Conservation (phyloP, 371 early-diverging fungal species). For the Mortierella sp. region DNA sequence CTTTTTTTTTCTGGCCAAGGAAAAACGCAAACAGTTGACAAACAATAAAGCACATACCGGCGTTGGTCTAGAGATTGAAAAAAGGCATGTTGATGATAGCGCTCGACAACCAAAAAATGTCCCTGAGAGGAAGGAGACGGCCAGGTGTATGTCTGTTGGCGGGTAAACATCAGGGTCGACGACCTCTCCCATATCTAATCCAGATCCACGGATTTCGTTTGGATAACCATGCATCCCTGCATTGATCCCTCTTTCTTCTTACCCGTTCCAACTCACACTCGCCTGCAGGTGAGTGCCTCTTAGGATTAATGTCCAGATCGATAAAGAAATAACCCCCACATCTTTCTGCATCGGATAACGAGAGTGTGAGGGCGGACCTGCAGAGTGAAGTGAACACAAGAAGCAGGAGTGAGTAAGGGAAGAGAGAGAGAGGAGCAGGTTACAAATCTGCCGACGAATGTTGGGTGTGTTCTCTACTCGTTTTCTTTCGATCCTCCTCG, state of each 20-base stretch:
- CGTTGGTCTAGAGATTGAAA: neutral
- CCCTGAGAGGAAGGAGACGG: neutral
- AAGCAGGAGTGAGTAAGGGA: neutral
- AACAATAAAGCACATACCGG: neutral
- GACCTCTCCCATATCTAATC: neutral
- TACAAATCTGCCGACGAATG: neutral
- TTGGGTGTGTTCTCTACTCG: neutral
- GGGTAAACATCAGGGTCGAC: neutral
- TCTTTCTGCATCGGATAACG: conserved; percentile 1
- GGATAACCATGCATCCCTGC: conserved; percentile 7
- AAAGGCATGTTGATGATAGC: neutral
- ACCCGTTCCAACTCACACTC: neutral
- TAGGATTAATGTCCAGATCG: neutral
- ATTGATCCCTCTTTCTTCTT: neutral
- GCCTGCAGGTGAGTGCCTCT: neutral
- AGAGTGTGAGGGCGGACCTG: neutral
- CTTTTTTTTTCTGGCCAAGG: neutral
- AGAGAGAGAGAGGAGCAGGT: neutral
- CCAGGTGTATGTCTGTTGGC: neutral
- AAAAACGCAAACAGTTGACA: neutral
- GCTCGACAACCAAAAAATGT: neutral
- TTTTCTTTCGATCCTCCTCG: neutral
- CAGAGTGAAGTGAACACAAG: neutral
- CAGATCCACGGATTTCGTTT: conserved; percentile 11
- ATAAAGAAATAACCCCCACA: neutral